phyloP scores from a whole-genome alignment of 176 grass and related monocot species.

The Rhipidocladum racemiflorum region DNA sequence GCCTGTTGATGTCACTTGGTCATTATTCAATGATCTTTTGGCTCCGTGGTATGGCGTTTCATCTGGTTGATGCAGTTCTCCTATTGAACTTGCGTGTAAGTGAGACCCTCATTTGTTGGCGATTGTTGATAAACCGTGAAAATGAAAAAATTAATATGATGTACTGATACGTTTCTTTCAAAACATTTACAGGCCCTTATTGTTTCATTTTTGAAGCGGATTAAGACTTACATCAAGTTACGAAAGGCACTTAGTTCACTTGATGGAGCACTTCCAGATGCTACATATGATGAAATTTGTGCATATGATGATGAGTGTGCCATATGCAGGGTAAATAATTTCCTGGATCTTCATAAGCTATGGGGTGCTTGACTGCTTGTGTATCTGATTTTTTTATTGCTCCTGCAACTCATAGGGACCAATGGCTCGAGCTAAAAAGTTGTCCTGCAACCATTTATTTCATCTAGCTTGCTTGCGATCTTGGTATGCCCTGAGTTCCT shows the following conservation, averaged over 20 bases:
- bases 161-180: conserved; percentile 31
- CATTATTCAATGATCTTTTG: conserved; percentile 96
- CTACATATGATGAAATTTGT: conserved; percentile 88
- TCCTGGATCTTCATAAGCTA: conserved; percentile 21
- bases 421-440: conserved; percentile 94
- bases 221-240: conserved; percentile 76
- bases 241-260: conserved; percentile 75
- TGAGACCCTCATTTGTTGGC: conserved; percentile 15
- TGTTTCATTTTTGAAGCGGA: conserved; percentile 73
- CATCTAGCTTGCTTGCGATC: conserved; percentile 96
- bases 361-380: conserved; percentile 24
- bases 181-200: conserved; percentile 66
- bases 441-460: conserved; percentile 94
- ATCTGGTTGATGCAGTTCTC: conserved; percentile 88
- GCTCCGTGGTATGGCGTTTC: conserved; percentile 94
- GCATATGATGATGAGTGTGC: conserved; percentile 93
- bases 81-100: conserved; percentile 90
- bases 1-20: conserved; percentile 67
- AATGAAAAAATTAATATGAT: conserved; percentile 13
- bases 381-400: conserved; percentile 33
- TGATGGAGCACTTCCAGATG: conserved; percentile 88
- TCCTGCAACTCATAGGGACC: conserved; percentile 63
- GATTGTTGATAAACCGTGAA: background rate
- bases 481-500: conserved; percentile 57
- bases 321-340: conserved; percentile 81